Evolutionary conservation across 192 early-diverging fungal genomes (phyloP), one percentile per base, ranked within the genome.

Genomic region (Chytriomyces sp.): DNA sequence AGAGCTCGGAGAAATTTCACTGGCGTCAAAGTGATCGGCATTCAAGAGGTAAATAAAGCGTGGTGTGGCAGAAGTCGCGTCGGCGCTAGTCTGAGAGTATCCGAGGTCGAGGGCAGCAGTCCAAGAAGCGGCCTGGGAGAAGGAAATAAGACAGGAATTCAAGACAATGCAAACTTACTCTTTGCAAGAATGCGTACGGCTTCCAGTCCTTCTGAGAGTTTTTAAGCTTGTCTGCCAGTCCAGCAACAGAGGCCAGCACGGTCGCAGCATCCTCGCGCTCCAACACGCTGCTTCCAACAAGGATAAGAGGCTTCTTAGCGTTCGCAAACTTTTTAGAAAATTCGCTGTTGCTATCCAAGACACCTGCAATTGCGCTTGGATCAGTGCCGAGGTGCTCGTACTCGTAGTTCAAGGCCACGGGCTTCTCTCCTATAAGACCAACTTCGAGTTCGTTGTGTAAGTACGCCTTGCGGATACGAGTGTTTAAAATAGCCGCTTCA

Each of bases 401-500:
- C 53, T 96, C 95, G 79, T 94, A 98, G 68, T 94, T 96, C 72
- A 97, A 84, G 55, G 96, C 86, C 10, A 17, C 41, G 32, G 82
- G 86, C 0, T 86, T 73, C 52, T 85, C 76, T 58, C 97, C 97
- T 63, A 99, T 79, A 41, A 98, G 72, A 52, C 86, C 97, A 78
- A 96, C 77, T 66, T 93, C 86, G 32, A 91, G 81, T 66, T 89
- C 90, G 82, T 91, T 87, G n/a, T n/a, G n/a, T 53, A 99, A 83
- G 72, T 91, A 99, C 22, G 93, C 89, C 83, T 97, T 98, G 75
- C 96, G 91, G 73, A 99, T 90, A 57, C 97, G 91, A 25, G 96
- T 93, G 84, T 99, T 98, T 64, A 99, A 81, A 78, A 98, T 92
- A 28, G 97, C 82, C 2, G 93, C 97, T 82, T 99, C 97, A 70